These are phyloP conservation scores for Calonectria honghensis DNA, from an alignment of 2,329 filamentous ascomycete species.

Conservation along the genomic window DNA sequence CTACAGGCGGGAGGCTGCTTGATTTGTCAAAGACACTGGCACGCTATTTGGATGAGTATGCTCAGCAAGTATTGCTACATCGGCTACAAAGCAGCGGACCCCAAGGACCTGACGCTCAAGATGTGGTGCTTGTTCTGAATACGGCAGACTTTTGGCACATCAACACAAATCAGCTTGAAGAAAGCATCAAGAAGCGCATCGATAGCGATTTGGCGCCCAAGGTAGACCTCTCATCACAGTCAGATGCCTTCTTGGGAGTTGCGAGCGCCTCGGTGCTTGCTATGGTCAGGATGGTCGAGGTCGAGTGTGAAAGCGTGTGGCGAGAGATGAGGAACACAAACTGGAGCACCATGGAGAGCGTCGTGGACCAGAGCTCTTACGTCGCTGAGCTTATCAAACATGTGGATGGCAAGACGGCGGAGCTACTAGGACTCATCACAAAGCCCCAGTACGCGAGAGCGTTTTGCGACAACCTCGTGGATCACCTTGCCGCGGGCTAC, in stretches of 20 bases:
- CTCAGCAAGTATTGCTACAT: constrained; percentile 90
- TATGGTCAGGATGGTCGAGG: constrained; percentile 88
- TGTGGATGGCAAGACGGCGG: constrained; percentile 81
- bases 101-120: constrained; percentile 77
- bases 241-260: constrained; percentile 96
- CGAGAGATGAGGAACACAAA: constrained; percentile 97
- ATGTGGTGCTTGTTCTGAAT: constrained; percentile 91
- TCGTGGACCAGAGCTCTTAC: constrained; percentile 95
- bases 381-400: constrained; percentile 86
- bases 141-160: constrained; percentile 98
- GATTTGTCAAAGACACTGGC: constrained; percentile 91
- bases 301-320: constrained; percentile 90
- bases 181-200: constrained; percentile 93
- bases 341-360: constrained; percentile 94
- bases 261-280: constrained; percentile 90
- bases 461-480: constrained; percentile 97
- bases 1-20: constrained; percentile 89
- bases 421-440: constrained; percentile 85
- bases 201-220: constrained; percentile 84
- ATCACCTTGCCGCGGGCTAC: constrained; percentile 87
- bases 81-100: constrained; percentile 76
- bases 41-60: constrained; percentile 96
- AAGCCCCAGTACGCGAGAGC: constrained; percentile 96
- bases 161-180: constrained; percentile 94
- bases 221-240: constrained; percentile 93